phyloP scores from a whole-genome alignment of 176 grass and related monocot genomes.

The Alloteropsis semialata region DNA sequence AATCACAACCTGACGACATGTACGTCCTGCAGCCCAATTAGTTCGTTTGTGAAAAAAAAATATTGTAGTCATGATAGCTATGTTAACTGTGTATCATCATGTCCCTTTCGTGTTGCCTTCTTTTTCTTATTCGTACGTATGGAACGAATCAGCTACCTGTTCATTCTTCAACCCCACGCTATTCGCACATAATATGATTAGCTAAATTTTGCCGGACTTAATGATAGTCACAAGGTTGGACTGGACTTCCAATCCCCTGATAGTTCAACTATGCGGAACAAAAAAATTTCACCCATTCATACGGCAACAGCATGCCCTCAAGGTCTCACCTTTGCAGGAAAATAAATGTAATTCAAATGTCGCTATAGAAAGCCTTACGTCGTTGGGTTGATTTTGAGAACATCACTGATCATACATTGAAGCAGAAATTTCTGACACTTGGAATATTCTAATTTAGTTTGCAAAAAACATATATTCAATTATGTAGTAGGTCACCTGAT shows the following conservation, averaged over 20 bases:
- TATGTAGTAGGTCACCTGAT: not conserved
- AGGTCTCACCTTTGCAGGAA: no score
- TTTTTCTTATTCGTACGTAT: not conserved
- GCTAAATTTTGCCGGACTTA: not conserved
- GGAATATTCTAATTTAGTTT: not conserved
- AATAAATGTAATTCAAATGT: no score
- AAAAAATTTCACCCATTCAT: not conserved
- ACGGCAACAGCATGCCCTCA: not conserved
- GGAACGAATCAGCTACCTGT: not conserved
- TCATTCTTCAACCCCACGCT: not conserved
- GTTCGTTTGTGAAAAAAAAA: not conserved
- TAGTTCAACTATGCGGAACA: not conserved
- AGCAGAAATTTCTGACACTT: not conserved
- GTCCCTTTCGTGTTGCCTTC: not conserved
- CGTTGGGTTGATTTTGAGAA: not conserved
- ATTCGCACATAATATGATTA: not conserved
- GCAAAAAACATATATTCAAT: not conserved
- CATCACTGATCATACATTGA: not conserved
- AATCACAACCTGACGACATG: not conserved
- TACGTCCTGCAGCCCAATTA: not conserved
- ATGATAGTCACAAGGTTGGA: constrained; percentile 20
- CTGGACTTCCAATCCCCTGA: not conserved
- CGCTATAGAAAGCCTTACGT: not conserved
- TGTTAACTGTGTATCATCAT: not conserved
- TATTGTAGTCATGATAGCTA: not conserved